Conservation (phyloP, 805 yeast genomes). For the Ogataea zsoltii region DNA sequence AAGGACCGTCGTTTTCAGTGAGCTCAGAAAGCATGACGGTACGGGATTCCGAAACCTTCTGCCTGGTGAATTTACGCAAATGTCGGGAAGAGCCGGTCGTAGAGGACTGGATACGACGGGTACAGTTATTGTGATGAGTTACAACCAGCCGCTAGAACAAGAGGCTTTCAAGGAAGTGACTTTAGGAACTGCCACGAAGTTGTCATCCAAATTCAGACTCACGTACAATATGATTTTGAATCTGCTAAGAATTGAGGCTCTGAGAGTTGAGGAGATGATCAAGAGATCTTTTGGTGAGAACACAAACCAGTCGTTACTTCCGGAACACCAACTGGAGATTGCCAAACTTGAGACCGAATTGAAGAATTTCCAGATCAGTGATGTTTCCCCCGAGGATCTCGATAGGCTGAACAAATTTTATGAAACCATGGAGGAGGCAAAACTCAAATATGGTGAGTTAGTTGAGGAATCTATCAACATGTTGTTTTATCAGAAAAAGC, state of each 20-base stretch:
- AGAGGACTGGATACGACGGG: constrained; percentile 94
- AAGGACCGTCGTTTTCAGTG: constrained; percentile 90
- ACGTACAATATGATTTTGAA: constrained; percentile 96
- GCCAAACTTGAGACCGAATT: constrained; percentile 52
- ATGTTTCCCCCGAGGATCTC: constrained; percentile 39
- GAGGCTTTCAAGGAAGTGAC: constrained; percentile 74
- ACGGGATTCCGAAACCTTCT: constrained; percentile 72
- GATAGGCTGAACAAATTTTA: constrained; percentile 48
- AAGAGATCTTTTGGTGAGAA: constrained; percentile 94
- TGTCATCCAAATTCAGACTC: constrained; percentile 88
- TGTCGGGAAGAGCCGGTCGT: constrained; percentile 99
- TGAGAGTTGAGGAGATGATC: constrained; percentile 97
- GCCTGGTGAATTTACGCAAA: constrained; percentile 98
- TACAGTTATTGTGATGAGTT: constrained; percentile 91
- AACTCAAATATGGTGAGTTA: constrained; percentile 44
- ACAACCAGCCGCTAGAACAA: constrained; percentile 59
- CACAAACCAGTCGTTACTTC: constrained; percentile 77
- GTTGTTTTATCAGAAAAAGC: constrained; percentile 46
- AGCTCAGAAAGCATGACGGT: constrained; percentile 89
- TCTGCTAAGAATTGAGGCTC: constrained; percentile 86
- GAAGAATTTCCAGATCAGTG: constrained; percentile 28
- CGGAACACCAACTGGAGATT: constrained; percentile 77
- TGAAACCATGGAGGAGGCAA: constrained; percentile 46
- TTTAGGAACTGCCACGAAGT: constrained; percentile 85
- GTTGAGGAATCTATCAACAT: constrained; percentile 48